These are phyloP conservation scores for Santalum album DNA, from an alignment of 164 flowering plant species.

Conservation along the genomic window DNA sequence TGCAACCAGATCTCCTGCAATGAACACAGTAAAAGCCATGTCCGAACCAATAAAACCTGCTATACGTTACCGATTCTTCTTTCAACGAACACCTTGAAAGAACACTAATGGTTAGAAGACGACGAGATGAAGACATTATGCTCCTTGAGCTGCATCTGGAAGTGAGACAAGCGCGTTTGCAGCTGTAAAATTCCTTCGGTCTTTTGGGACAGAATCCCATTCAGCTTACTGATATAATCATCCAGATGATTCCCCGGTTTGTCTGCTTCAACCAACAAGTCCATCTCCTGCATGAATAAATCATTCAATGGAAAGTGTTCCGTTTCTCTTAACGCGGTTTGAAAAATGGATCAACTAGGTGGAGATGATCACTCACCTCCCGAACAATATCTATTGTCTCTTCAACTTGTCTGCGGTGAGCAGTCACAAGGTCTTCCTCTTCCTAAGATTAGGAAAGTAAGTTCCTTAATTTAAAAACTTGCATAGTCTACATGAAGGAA, in stretches of 20 bases:
- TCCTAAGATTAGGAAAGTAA: slow-evolving; percentile 30
- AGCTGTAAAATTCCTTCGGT: slow-evolving; percentile 61
- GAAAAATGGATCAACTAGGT: no score
- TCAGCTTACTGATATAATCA: slow-evolving; percentile 51
- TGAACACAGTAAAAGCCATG: no score
- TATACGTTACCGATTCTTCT: no score
- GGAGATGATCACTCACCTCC: slow-evolving; percentile 41
- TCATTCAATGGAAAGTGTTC: no score
- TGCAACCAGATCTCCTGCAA: no score
- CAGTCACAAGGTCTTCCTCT: slow-evolving; percentile 73
- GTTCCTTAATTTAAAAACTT: neutral
- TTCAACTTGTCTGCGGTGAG: slow-evolving; percentile 66
- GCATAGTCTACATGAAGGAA: slow-evolving; percentile 5
- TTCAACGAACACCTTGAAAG: neutral
- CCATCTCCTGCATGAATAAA: slow-evolving; percentile 51
- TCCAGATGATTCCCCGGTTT: slow-evolving; percentile 75
- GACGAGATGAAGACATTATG: slow-evolving; percentile 51
- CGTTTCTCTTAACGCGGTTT: no score
- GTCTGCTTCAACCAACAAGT: slow-evolving; percentile 59
- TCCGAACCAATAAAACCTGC: no score
- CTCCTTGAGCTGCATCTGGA: slow-evolving; percentile 57
- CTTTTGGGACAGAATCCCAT: slow-evolving; percentile 60
- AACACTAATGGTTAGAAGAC: slow-evolving; percentile 20
- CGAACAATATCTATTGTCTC: slow-evolving; percentile 64
- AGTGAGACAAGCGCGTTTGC: slow-evolving; percentile 54